These are phyloP conservation scores for Didymella pinodella DNA, from an alignment of 2,329 filamentous ascomycete species.

Conservation along the genomic window DNA sequence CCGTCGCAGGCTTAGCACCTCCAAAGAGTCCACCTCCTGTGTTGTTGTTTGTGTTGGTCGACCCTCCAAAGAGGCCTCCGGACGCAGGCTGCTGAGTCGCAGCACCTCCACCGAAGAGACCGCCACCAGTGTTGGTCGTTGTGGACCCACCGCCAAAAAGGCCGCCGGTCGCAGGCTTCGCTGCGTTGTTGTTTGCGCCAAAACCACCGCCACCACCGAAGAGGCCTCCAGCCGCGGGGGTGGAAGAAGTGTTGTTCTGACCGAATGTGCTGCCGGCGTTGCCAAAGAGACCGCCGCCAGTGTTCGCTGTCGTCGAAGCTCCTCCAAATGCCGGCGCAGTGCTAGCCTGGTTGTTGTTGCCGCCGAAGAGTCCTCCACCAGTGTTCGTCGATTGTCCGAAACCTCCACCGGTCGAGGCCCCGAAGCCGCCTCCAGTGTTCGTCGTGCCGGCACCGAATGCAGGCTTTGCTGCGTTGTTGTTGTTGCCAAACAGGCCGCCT, in stretches of 20 bases:
- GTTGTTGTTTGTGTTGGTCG: slow-evolving; percentile 24
- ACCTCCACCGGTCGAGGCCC: slow-evolving; percentile 35
- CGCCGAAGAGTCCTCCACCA: slow-evolving; percentile 48
- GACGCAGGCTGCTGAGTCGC: slow-evolving; percentile 50
- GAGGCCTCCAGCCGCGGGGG: slow-evolving; percentile 48
- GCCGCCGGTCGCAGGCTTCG: slow-evolving; percentile 50
- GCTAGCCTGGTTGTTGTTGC: slow-evolving; percentile 35
- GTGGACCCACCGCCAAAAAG: slow-evolving; percentile 46
- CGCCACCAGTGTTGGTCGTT: slow-evolving; percentile 36
- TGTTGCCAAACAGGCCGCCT: slow-evolving; percentile 60
- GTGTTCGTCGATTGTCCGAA: slow-evolving; percentile 43
- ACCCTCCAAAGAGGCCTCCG: slow-evolving; percentile 61
- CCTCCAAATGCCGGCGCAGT: slow-evolving; percentile 41
- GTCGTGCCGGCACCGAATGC: slow-evolving; percentile 46
- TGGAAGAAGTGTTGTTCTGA: slow-evolving; percentile 39
- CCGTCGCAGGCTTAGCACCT: slow-evolving; percentile 45
- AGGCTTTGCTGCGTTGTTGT: slow-evolving; percentile 43
- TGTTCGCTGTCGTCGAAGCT: slow-evolving; percentile 35
- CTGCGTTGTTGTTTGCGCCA: slow-evolving; percentile 47
- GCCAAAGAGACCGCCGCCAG: slow-evolving; percentile 42
- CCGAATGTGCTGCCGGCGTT: slow-evolving; percentile 42
- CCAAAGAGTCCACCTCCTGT: slow-evolving; percentile 54
- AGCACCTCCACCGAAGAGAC: slow-evolving; percentile 44
- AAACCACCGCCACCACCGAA: slow-evolving; percentile 53
- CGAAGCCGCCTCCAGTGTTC: slow-evolving; percentile 39